Conservation (phyloP, 768 basidiomycete genomes). For the Boletus reticulatus region DNA sequence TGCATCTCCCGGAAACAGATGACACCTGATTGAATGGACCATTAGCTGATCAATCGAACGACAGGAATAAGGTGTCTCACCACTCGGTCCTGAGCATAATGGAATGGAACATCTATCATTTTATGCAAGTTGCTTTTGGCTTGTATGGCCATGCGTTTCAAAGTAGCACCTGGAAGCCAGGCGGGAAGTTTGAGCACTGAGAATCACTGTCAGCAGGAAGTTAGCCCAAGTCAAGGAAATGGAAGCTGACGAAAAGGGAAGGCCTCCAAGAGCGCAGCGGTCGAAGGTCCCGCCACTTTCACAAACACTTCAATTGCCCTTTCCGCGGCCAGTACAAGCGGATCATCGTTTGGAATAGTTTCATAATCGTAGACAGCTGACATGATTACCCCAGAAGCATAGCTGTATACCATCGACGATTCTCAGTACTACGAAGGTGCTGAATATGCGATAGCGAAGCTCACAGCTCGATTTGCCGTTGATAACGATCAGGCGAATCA, state of each 20-base stretch:
- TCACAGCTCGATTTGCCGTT: constrained; percentile 31
- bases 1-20: constrained; percentile 24
- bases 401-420: constrained; percentile 16
- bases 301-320: constrained; percentile 27
- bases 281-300: constrained; percentile 24
- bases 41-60: neutral
- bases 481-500: constrained; percentile 25
- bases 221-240: neutral
- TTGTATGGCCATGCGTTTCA: constrained; percentile 28
- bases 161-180: constrained; percentile 37
- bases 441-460: constrained; percentile 2
- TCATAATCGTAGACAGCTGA: constrained; percentile 34
- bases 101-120: constrained; percentile 31
- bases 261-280: constrained; percentile 27
- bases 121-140: constrained; percentile 28
- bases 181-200: constrained; percentile 29
- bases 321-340: constrained; percentile 29
- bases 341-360: constrained; percentile 26
- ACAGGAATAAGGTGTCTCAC: constrained; percentile 9
- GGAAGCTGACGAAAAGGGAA: constrained; percentile 31
- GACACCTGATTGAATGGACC: constrained; percentile 11
- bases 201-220: constrained; percentile 13
- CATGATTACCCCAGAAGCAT: constrained; percentile 33
- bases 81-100: constrained; percentile 27
- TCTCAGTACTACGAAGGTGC: neutral